phyloP scores from a whole-genome alignment of 306 rosid species.

The Pueraria montana region DNA sequence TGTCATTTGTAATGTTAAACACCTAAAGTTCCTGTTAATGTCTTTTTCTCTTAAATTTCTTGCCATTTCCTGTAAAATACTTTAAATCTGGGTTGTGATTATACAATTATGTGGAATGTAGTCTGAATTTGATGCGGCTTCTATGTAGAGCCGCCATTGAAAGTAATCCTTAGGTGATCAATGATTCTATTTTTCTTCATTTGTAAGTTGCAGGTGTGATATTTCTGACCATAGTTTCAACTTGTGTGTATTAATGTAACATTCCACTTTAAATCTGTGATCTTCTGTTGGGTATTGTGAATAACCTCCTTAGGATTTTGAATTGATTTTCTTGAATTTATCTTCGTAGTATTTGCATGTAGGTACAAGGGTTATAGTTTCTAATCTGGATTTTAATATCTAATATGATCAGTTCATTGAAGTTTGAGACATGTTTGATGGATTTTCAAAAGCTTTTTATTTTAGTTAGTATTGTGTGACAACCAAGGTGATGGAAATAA shows the following conservation, averaged over 20 bases:
- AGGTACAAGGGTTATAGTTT: not conserved
- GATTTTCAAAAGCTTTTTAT: not conserved
- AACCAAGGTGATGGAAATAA: not conserved
- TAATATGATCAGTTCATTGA: not conserved
- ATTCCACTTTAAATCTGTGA: not conserved
- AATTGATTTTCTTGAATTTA: not conserved
- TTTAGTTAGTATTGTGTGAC: not conserved
- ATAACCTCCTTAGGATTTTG: not conserved
- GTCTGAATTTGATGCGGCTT: not conserved
- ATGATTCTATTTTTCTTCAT: not conserved
- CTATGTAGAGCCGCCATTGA: not conserved
- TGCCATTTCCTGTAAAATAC: not conserved
- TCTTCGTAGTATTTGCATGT: not conserved
- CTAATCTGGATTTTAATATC: not conserved
- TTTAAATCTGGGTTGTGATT: slow-evolving; percentile 5
- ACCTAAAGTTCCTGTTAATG: not conserved
- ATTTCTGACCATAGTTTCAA: not conserved
- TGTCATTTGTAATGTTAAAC: slow-evolving; percentile 3
- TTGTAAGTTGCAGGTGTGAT: slow-evolving; percentile 4
- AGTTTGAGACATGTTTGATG: not conserved
- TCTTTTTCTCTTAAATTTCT: not conserved
- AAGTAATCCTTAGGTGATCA: not conserved
- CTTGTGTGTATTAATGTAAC: not conserved
- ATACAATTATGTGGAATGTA: not conserved
- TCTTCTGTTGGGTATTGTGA: not conserved